Evolutionary conservation across 495 filamentous ascomycete genomes (phyloP).

Genomic region (Cercophora scortea): DNA sequence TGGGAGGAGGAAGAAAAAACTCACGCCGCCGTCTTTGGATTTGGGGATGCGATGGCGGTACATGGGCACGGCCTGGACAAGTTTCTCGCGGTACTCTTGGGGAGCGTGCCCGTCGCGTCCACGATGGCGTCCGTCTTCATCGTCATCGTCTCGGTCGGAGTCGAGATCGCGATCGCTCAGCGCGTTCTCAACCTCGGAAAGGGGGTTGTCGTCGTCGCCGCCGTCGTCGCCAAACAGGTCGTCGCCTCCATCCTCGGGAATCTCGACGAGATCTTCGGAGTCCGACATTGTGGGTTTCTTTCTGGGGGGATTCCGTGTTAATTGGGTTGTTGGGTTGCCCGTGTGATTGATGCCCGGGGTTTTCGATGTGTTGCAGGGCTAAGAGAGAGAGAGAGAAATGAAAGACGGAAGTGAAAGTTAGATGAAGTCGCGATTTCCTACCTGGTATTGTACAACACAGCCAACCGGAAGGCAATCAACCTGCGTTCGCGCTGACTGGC

Average conservation of each 20-base stretch:
- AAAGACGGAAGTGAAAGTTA: too few species aligned
- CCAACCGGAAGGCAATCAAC: too few species aligned
- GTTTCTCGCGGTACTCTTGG: constrained; percentile 41
- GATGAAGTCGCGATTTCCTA: too few species aligned
- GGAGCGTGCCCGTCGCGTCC: constrained; percentile 41
- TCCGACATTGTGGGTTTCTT: constrained; percentile 36
- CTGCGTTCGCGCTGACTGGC: too few species aligned
- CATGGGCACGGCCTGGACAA: constrained; percentile 48
- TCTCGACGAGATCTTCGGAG: constrained; percentile 40
- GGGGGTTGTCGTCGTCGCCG: constrained; percentile 32
- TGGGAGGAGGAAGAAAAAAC: background rate
- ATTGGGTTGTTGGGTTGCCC: too few species aligned
- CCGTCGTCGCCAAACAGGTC: constrained; percentile 59
- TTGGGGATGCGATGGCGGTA: constrained; percentile 63
- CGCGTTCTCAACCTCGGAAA: constrained; percentile 21
- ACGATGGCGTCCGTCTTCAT: constrained; percentile 18
- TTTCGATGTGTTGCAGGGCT: too few species aligned
- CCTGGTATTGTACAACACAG: too few species aligned
- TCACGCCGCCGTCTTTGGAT: constrained; percentile 59
- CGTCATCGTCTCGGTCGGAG: constrained; percentile 65
- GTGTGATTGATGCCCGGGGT: too few species aligned
- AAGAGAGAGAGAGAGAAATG: too few species aligned
- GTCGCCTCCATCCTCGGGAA: constrained; percentile 44
- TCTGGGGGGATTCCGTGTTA: too few species aligned
- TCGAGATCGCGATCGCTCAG: constrained; percentile 66